Percentiles rank a stretch among this genome's conserved stretches.
Evolutionary conservation across 495 filamentous ascomycete species (phyloP).

Genomic region (Trichoderma reesei): DNA sequence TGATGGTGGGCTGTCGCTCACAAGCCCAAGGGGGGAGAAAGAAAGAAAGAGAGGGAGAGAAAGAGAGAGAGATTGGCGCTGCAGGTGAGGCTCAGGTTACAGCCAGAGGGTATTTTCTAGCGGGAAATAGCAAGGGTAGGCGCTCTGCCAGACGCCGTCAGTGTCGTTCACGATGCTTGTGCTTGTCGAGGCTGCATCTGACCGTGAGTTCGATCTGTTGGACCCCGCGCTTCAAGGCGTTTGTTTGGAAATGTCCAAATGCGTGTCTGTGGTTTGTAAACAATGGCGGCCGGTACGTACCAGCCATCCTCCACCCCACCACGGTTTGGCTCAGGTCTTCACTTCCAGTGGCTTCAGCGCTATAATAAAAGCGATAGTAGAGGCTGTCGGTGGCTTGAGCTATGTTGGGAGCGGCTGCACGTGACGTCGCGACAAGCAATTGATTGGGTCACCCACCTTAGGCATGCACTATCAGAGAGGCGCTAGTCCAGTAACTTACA

Average conservation of each 20-base stretch:
- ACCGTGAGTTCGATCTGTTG: conserved; percentile 1
- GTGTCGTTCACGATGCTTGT: too few relatives aligned
- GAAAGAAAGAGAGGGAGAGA: not conserved
- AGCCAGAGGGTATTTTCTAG: too few relatives aligned
- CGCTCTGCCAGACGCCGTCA: too few relatives aligned
- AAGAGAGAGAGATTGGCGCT: not conserved
- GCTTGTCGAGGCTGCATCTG: not conserved
- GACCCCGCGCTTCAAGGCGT: conserved; percentile 3
- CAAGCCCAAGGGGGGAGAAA: not conserved
- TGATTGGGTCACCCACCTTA: not conserved
- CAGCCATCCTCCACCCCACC: not conserved
- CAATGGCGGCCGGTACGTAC: conserved; percentile 20
- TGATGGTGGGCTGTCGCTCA: conserved; percentile 1
- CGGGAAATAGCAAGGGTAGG: too few relatives aligned
- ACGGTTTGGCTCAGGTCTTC: not conserved
- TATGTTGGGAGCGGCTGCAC: not conserved
- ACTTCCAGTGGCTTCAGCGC: not conserved
- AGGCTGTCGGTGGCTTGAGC: not conserved
- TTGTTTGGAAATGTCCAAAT: conserved; percentile 13
- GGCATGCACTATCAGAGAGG: too few relatives aligned
- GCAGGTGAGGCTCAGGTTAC: too few relatives aligned
- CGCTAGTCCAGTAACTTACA: not conserved
- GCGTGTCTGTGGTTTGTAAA: conserved; percentile 22
- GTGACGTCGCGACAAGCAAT: conserved; percentile 5
- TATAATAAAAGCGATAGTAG: not conserved